Conservation (phyloP, 257 asterid species). For the Solanum clarkiae region DNA sequence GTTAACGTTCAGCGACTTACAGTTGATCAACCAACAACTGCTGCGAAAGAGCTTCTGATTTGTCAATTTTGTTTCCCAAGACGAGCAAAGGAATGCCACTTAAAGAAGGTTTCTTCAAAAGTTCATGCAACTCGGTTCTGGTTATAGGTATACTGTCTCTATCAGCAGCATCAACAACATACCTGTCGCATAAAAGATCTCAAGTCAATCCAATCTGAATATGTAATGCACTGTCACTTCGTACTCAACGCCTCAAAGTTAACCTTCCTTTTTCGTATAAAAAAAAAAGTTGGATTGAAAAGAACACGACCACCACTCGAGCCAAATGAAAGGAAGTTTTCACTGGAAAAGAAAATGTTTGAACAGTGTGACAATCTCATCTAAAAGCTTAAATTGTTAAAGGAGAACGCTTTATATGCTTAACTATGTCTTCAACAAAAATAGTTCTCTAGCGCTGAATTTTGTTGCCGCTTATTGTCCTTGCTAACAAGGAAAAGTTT, state of each 20-base stretch:
- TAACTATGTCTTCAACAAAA: neutral
- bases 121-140: slow-evolving; percentile 64
- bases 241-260: neutral
- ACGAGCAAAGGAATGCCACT: slow-evolving; percentile 71
- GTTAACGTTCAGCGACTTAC: slow-evolving; percentile 26
- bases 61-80: slow-evolving; percentile 85
- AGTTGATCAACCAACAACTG: slow-evolving; percentile 69
- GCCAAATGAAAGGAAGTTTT: neutral
- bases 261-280: neutral
- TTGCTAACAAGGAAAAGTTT: neutral
- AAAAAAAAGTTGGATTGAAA: neutral
- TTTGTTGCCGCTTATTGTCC: neutral
- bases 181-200: slow-evolving; percentile 24
- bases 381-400: neutral
- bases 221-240: neutral
- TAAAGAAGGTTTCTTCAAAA: slow-evolving; percentile 63
- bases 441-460: neutral
- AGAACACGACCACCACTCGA: neutral
- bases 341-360: neutral
- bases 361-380: neutral
- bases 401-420: neutral
- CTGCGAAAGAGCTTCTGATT: slow-evolving; percentile 76
- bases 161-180: slow-evolving; percentile 94
- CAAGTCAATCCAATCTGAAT: neutral
- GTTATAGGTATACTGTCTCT: slow-evolving; percentile 80